Conservation (phyloP, 257 asterid species). For the Haberlea rhodopensis region DNA sequence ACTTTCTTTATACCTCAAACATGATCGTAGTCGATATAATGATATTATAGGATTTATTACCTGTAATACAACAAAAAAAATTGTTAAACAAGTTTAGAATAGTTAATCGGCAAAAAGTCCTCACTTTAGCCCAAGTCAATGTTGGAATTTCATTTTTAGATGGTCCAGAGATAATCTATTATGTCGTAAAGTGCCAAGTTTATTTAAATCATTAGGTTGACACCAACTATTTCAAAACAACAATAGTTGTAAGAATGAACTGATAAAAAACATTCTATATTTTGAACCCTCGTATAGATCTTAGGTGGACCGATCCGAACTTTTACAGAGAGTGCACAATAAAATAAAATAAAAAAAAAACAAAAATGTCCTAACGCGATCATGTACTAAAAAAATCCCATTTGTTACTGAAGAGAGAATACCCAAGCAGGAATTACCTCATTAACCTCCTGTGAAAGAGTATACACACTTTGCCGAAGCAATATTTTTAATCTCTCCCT, state of each 20-base stretch:
- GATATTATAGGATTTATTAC: conserved; percentile 51
- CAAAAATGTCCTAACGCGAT: background rate
- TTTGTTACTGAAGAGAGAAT: background rate
- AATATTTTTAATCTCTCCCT: conserved; percentile 53
- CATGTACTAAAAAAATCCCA: background rate
- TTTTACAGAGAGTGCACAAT: background rate
- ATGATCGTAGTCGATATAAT: conserved; percentile 48
- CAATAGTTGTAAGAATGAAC: background rate
- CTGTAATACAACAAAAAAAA: conserved; percentile 33
- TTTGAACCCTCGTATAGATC: background rate
- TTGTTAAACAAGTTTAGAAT: background rate
- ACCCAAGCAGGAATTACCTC: conserved; percentile 45
- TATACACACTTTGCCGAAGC: conserved; percentile 54
- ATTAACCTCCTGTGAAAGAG: conserved; percentile 65
- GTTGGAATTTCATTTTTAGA: background rate
- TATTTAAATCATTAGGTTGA: background rate
- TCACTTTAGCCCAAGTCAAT: background rate
- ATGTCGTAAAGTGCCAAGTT: too few relatives aligned
- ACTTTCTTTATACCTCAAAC: conserved; percentile 48
- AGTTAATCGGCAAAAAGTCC: background rate
- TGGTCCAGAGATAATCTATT: too few relatives aligned
- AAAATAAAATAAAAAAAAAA: too few relatives aligned
- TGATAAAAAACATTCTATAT: background rate
- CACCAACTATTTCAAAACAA: background rate
- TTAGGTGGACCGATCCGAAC: background rate